Conservation (phyloP, 495 filamentous ascomycete species). For the Aspergillus saccharolyticus region DNA sequence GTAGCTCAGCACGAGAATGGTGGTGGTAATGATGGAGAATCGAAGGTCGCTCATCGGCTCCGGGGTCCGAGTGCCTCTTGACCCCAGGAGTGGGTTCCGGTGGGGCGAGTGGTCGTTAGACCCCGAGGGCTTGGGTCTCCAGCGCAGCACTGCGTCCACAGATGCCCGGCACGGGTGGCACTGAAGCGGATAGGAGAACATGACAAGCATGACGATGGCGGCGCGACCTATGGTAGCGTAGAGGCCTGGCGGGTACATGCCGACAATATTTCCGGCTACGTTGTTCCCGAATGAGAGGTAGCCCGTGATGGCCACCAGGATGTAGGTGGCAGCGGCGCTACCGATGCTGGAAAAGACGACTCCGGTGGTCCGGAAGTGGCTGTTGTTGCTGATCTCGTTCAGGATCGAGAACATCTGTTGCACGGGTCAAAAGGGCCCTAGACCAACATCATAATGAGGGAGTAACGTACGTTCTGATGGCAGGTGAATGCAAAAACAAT, state of each 20-base stretch:
- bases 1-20: conserved; percentile 78
- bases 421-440: not conserved
- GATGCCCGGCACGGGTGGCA: conserved; percentile 92
- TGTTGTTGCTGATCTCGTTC: conserved; percentile 87
- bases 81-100: conserved; percentile 37
- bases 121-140: conserved; percentile 60
- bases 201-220: conserved; percentile 93
- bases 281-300: conserved; percentile 91
- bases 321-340: conserved; percentile 70
- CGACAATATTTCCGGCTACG: conserved; percentile 85
- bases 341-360: conserved; percentile 84
- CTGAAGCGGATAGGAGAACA: conserved; percentile 95
- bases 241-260: conserved; percentile 80
- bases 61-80: conserved; percentile 29
- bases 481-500: conserved; percentile 98
- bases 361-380: conserved; percentile 69
- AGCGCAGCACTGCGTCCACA: conserved; percentile 85
- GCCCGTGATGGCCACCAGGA: conserved; percentile 88
- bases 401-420: conserved; percentile 94
- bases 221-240: conserved; percentile 87
- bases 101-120: conserved; percentile 43
- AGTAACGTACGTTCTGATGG: conserved; percentile 77
- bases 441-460: not conserved
- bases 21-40: conserved; percentile 84
- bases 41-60: conserved; percentile 76